Conservation (phyloP, 2,329 filamentous ascomycete genomes). For the Apiospora aurea region DNA sequence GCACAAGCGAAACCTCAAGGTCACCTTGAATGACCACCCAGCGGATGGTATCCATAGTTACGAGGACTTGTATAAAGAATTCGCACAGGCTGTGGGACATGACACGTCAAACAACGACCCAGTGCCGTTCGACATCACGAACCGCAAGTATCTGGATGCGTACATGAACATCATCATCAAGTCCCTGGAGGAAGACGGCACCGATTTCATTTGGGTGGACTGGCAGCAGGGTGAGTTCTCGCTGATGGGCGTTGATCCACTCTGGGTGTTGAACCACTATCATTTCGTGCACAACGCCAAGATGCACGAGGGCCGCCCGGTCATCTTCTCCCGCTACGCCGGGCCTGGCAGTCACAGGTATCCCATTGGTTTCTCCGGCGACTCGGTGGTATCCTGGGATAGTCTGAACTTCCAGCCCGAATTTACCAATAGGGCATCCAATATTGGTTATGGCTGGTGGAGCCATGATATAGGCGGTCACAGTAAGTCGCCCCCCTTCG, state of each 20-base stretch:
- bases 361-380: conserved; percentile 70
- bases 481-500: conserved; percentile 32
- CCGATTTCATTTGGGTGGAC: conserved; percentile 73
- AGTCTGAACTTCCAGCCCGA: conserved; percentile 70
- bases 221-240: conserved; percentile 69
- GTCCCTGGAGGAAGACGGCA: conserved; percentile 60
- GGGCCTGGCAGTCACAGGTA: conserved; percentile 70
- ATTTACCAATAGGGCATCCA: conserved; percentile 70
- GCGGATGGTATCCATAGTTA: conserved; percentile 62
- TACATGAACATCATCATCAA: conserved; percentile 65
- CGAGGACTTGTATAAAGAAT: conserved; percentile 62
- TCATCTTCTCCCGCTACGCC: conserved; percentile 68
- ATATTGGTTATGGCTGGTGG: conserved; percentile 75
- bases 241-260: conserved; percentile 63
- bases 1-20: conserved; percentile 58
- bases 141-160: conserved; percentile 61
- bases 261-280: conserved; percentile 72
- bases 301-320: conserved; percentile 47
- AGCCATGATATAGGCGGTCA: conserved; percentile 74
- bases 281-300: conserved; percentile 62
- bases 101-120: conserved; percentile 58
- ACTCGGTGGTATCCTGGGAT: conserved; percentile 65
- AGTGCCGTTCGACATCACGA: conserved; percentile 63
- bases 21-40: conserved; percentile 68
- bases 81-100: conserved; percentile 59